Percentiles rank a stretch among this genome's conserved stretches.
Evolutionary conservation across 75 land plant species (phyloP).

Genomic region (Cryptomeria japonica): DNA sequence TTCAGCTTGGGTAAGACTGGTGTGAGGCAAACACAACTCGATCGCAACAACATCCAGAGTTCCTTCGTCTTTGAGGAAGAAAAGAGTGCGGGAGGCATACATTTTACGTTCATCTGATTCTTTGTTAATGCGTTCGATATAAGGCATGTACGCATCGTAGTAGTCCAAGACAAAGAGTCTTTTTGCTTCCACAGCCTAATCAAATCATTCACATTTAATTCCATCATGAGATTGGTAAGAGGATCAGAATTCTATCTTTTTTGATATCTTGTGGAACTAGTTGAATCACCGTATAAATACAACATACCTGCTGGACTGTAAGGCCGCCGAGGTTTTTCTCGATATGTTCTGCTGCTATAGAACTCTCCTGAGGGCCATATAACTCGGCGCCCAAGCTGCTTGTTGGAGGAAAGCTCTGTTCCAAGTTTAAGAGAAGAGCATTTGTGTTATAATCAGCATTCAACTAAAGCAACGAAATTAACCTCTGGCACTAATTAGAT

Average conservation of each 20-base stretch:
- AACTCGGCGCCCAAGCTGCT: constrained; percentile 65
- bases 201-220: not conserved
- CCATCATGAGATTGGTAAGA: no score
- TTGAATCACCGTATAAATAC: no score
- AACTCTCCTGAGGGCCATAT: constrained; percentile 68
- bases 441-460: not conserved
- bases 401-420: constrained; percentile 61
- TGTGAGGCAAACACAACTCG: constrained; percentile 26
- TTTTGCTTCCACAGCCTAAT: constrained; percentile 18
- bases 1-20: constrained; percentile 23
- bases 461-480: not conserved
- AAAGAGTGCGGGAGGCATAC: constrained; percentile 33
- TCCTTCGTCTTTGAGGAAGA: constrained; percentile 18
- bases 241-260: no score
- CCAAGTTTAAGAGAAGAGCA: not conserved
- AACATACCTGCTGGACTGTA: constrained; percentile 58
- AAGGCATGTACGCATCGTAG: constrained; percentile 28
- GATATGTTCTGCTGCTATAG: constrained; percentile 65
- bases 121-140: constrained; percentile 29
- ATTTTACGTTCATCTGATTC: constrained; percentile 1
- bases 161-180: constrained; percentile 30
- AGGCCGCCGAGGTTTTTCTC: constrained; percentile 55
- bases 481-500: no score
- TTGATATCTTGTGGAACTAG: no score
- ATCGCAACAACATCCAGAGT: constrained; percentile 28